Evolutionary conservation across 805 yeast genomes (phyloP), one percentile per base, ranked within the genome.

Genomic region (Yamadazyma olivae): DNA sequence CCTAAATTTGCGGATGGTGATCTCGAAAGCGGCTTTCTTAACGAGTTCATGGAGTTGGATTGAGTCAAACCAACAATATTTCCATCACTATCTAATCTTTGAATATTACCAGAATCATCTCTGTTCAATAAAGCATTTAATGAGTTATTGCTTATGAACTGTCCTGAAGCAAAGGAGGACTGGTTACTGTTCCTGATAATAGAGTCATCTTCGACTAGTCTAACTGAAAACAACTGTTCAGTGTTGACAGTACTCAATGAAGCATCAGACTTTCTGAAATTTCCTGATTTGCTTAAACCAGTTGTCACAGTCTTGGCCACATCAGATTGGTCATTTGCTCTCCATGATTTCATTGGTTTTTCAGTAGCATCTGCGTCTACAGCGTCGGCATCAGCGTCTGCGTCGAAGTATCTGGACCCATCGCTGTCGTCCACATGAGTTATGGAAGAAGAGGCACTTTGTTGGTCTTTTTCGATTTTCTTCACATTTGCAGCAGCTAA

Each of bases 181-280:
- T 44, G 53, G 20, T 50, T 44, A 20, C 70, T 64, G 24, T 57
- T 52, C 28, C 71, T 46, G 37, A 44, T 27, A n/a, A 59, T 51
- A 22, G 44, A 38, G 34, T 40, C 41, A 36, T 81, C 84, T 25
- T 82, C 84, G 3, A 84, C 88, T 27, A 88, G 67, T 50, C 88
- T 74, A 25, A 89, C 87, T 4, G 86, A 83, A 52, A 88, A 72
- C 31, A 89, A 71, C 54, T 87, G 91, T 33, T 82, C 86, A 1
- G 96, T 87, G 21, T 90, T 80, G 22, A 90, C 90, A 0, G 96
- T 88, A 18, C 88, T 89, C 39, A 83, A 51, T 0, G 96, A 85
- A 25, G 74, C 75, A 38, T 77, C 68, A 7, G 95, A 82, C 23
- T 75, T 79, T 54, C 91, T 75, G 82, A 81, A 50, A 61, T 73